phyloP scores from a whole-genome alignment of 495 filamentous ascomycete genomes.

The Penicillium ochrochloron region DNA sequence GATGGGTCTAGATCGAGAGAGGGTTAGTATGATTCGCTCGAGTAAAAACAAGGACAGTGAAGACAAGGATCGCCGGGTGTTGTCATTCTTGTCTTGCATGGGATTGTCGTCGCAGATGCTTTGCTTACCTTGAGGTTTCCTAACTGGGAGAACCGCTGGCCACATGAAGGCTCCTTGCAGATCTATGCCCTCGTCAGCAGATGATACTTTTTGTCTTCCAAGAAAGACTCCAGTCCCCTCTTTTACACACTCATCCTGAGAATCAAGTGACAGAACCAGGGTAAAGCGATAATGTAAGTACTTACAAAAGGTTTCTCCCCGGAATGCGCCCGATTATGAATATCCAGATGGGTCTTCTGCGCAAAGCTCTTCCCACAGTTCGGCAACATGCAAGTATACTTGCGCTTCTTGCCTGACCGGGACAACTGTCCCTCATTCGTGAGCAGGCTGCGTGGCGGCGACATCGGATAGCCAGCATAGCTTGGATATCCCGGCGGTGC shows the following conservation, averaged over 20 bases:
- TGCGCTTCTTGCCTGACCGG: conserved; percentile 46
- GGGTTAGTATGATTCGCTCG: conserved; percentile 3
- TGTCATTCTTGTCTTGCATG: background rate
- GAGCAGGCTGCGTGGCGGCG: conserved; percentile 31
- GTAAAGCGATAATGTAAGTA: conserved; percentile 20
- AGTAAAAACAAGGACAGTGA: background rate
- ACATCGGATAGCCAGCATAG: conserved; percentile 37
- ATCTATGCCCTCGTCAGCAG: conserved; percentile 50
- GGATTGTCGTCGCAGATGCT: conserved; percentile 15
- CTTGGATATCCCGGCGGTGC: conserved; percentile 29
- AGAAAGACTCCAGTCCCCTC: background rate
- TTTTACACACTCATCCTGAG: background rate
- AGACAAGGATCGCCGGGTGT: background rate
- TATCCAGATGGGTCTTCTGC: conserved; percentile 94
- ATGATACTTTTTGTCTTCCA: background rate
- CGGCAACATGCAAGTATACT: conserved; percentile 75
- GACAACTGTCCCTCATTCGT: conserved; percentile 38
- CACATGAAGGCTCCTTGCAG: conserved; percentile 76
- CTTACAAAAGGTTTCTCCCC: conserved; percentile 90
- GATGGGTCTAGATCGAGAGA: conserved; percentile 66
- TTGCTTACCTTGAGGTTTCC: conserved; percentile 81
- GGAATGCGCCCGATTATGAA: conserved; percentile 87
- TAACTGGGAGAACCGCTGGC: conserved; percentile 82
- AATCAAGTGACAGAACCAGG: background rate
- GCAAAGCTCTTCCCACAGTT: conserved; percentile 82